Conservation (phyloP, 257 asterid genomes). For the Solanum sitiens region DNA sequence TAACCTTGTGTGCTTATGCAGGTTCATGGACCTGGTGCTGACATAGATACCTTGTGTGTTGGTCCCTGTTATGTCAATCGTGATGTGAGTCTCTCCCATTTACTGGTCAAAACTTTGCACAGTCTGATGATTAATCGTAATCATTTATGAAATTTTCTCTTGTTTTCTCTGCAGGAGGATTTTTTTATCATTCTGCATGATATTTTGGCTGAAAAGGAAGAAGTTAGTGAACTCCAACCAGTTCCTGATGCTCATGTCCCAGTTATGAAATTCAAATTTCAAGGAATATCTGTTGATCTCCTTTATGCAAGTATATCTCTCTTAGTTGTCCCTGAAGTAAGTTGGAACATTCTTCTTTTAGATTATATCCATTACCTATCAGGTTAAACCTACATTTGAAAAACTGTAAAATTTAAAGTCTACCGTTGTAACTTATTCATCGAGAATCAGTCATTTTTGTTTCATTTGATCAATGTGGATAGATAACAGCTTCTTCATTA, state of each 20-base stretch:
- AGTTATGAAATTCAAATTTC: slow-evolving; percentile 26
- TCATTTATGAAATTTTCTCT: background rate
- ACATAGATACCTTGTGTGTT: slow-evolving; percentile 27
- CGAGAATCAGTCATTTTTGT: background rate
- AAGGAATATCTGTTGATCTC: slow-evolving; percentile 26
- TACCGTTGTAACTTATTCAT: background rate
- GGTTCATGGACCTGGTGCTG: slow-evolving; percentile 41
- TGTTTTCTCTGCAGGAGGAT: slow-evolving; percentile 23
- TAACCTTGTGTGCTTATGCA: background rate
- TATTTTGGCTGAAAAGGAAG: slow-evolving; percentile 25
- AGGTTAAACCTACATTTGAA: background rate
- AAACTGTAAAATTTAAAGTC: background rate
- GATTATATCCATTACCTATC: background rate
- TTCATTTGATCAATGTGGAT: background rate
- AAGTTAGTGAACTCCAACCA: slow-evolving; percentile 25
- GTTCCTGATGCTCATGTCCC: slow-evolving; percentile 37
- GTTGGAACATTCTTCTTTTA: background rate
- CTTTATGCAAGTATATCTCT: slow-evolving; percentile 23
- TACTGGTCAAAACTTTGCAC: background rate
- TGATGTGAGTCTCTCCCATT: slow-evolving; percentile 13
- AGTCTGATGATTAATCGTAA: background rate
- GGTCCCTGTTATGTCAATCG: slow-evolving; percentile 29
- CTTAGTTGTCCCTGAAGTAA: slow-evolving; percentile 31
- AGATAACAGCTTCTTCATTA: background rate
- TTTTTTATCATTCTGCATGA: slow-evolving; percentile 24